These are phyloP conservation scores for Starmerella apicola DNA, from an alignment of 805 yeast species.

Conservation along the genomic window DNA sequence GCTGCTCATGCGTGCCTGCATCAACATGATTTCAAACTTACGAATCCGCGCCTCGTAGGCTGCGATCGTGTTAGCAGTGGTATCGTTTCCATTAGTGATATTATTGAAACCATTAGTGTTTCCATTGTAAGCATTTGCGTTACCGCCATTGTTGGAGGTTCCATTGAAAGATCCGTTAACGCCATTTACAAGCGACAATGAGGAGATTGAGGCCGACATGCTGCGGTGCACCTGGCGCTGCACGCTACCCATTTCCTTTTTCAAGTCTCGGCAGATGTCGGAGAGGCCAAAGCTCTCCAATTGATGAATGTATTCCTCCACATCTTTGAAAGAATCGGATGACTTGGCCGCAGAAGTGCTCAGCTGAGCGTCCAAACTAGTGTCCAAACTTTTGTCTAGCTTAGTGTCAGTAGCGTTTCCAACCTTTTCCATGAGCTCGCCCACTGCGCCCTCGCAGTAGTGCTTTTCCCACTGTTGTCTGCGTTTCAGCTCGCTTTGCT, in stretches of 20 bases:
- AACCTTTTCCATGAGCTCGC: slow-evolving; percentile 4
- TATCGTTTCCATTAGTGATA: neutral
- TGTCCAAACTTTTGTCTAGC: neutral
- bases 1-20: slow-evolving; percentile 14
- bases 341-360: too few species aligned
- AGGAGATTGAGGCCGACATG: slow-evolving; percentile 13
- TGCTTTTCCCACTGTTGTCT: slow-evolving; percentile 46
- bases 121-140: neutral
- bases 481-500: slow-evolving; percentile 40
- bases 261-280: slow-evolving; percentile 22
- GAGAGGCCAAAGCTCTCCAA: slow-evolving; percentile 19
- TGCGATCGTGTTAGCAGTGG: slow-evolving; percentile 1
- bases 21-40: slow-evolving; percentile 33
- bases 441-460: slow-evolving; percentile 28
- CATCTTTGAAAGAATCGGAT: slow-evolving; percentile 2
- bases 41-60: slow-evolving; percentile 58
- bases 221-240: slow-evolving; percentile 16
- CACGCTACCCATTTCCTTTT: slow-evolving; percentile 25
- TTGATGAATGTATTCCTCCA: slow-evolving; percentile 19
- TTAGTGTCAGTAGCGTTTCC: neutral
- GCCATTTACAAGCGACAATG: slow-evolving; percentile 3
- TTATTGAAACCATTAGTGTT: too few species aligned
- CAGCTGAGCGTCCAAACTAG: neutral
- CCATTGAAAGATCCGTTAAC: too few species aligned
- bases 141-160: too few species aligned